Percentiles rank a stretch among this genome's conserved stretches.
These are phyloP conservation scores for Buxus sempervirens DNA, from an alignment of 164 flowering plant species.

Conservation along the genomic window DNA sequence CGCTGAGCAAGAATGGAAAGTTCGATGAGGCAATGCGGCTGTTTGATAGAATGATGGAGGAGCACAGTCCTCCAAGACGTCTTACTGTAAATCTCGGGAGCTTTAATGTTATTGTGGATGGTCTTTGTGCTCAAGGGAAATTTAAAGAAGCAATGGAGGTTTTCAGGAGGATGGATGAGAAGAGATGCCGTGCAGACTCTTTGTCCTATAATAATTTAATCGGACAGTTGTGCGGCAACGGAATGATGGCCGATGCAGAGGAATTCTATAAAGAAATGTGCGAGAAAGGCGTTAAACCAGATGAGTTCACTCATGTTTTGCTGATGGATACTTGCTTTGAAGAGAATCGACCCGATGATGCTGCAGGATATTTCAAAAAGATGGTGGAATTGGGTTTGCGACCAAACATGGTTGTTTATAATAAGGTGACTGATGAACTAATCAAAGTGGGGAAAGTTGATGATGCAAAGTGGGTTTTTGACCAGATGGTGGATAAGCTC, in stretches of 20 bases:
- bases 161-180: conserved; percentile 74
- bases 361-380: conserved; percentile 61
- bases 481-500: conserved; percentile 78
- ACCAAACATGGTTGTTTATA: conserved; percentile 70
- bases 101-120: conserved; percentile 81
- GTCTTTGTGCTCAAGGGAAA: conserved; percentile 57
- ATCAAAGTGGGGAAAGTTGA: conserved; percentile 63
- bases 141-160: conserved; percentile 70
- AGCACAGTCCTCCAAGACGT: conserved; percentile 61
- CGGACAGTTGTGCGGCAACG: conserved; percentile 65
- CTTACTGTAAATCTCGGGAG: conserved; percentile 75
- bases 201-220: conserved; percentile 83
- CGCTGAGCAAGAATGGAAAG: conserved; percentile 72
- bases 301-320: conserved; percentile 69
- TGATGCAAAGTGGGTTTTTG: conserved; percentile 72
- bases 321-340: conserved; percentile 81
- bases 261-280: conserved; percentile 61
- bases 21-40: conserved; percentile 64
- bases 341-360: conserved; percentile 58
- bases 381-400: conserved; percentile 75
- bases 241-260: conserved; percentile 68
- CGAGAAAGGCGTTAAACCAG: conserved; percentile 61
- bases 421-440: conserved; percentile 58
- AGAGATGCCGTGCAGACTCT: conserved; percentile 62
- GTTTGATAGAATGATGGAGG: conserved; percentile 63